Percentiles rank a stretch among this genome's conserved stretches.
phyloP scores from a whole-genome alignment of 192 early-diverging fungal genomes.

The Spizellomyces sp. region DNA sequence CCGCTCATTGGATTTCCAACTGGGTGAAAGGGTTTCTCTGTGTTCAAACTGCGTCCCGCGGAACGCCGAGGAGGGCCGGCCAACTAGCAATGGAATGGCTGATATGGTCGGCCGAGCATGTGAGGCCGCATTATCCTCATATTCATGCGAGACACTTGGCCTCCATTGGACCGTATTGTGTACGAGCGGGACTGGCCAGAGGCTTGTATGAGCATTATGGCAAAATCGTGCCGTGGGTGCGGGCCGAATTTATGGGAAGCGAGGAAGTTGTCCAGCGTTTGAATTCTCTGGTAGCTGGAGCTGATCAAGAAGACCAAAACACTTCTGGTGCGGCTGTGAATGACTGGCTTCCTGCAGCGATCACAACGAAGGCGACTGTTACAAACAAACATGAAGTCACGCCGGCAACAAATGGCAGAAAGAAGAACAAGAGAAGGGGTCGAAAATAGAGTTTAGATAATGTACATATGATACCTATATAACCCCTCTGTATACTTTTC shows the following conservation, averaged over 20 bases:
- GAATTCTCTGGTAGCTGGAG: not conserved
- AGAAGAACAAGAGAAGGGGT: too few relatives aligned
- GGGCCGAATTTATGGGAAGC: not conserved
- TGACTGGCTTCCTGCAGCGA: slow-evolving; percentile 3
- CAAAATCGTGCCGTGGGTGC: not conserved
- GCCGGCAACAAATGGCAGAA: too few relatives aligned
- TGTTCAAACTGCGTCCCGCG: not conserved
- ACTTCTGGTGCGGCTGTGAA: not conserved
- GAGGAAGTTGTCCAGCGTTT: not conserved
- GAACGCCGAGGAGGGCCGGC: not conserved
- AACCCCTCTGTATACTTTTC: too few relatives aligned
- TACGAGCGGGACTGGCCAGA: not conserved
- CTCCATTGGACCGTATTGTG: slow-evolving; percentile 9
- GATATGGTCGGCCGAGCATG: not conserved
- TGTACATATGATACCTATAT: too few relatives aligned
- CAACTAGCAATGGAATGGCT: slow-evolving; percentile 3
- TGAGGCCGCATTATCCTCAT: slow-evolving; percentile 15
- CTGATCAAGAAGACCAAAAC: not conserved
- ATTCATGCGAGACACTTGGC: slow-evolving; percentile 21
- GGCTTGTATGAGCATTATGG: not conserved
- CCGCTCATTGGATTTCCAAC: not conserved
- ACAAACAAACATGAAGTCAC: too few relatives aligned
- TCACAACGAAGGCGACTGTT: not conserved
- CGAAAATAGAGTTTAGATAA: too few relatives aligned
- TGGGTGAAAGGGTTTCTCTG: slow-evolving; percentile 6